Base-by-base conservation (phyloP, 2,329 filamentous ascomycete species). In the Alternaria brassicae region DNA sequence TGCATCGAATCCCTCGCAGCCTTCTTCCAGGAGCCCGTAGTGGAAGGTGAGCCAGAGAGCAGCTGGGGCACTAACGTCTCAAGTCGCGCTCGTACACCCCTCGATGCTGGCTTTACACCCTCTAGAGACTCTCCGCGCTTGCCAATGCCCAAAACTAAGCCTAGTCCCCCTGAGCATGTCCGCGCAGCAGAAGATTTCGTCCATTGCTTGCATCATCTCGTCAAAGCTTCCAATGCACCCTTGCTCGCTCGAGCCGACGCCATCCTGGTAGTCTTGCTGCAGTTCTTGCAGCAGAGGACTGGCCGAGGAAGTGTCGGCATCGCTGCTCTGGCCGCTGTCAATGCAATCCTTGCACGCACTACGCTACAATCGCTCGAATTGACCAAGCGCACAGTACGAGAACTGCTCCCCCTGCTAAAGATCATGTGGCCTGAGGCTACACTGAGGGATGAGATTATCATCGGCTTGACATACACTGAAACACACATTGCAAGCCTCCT, bases 391-490 rank as follows among this genome's bases (percentile, higher is more conserved):
- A 79, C 89, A 36, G 83, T 90, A 15, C 80, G 82, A 54, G 83
- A 86, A 6, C 74, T 93, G 7, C 72, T 97, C 23, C 90, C 91
- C 1, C 77, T 93, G 42, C 87, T 97, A 64, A 86, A 85, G 55
- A 84, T 86, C 49, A 87, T 92, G 79, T 99, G 94, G 93, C 83
- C 88, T 39, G 72, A 76, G 32, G 50, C 53, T 63, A 84, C 86
- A 13, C 66, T 95, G 49, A 88, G 89, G 66, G 91, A 94, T 64
- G 92, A 83, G 58, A 90, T 97, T 74, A 82, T 96, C 32, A 88
- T 88, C 66, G 87, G 87, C 1, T 80, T 97, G 27, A 87, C 91
- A 62, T 81, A 86, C n/a, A 82, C 88, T 30, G 78, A 78, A 58
- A 72, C 77, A 17, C 81, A 81, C 53, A 68, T 83, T 17, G 61